Conservation (phyloP, 2,329 filamentous ascomycete species). For the Metarhizium album region DNA sequence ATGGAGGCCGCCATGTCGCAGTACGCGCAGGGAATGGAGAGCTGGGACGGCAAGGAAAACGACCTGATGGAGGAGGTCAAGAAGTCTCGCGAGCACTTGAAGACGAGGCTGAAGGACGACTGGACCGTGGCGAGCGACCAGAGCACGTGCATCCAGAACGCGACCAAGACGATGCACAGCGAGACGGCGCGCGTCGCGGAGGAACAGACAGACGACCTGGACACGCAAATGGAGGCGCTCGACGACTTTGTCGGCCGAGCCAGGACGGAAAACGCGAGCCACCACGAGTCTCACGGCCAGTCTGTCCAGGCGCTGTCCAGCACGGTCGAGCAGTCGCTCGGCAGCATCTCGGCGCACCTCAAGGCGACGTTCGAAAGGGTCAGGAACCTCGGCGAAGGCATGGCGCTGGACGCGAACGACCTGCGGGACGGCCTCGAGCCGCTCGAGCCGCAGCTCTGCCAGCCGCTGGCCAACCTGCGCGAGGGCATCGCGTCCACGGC, state of each 20-base stretch:
- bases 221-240: slow-evolving; percentile 77
- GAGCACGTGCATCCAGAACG: slow-evolving; percentile 72
- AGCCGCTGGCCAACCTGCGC: slow-evolving; percentile 62
- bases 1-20: slow-evolving; percentile 55
- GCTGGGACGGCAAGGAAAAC: slow-evolving; percentile 60
- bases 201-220: slow-evolving; percentile 77
- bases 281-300: slow-evolving; percentile 59
- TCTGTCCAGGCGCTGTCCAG: slow-evolving; percentile 55
- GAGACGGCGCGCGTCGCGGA: slow-evolving; percentile 86
- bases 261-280: slow-evolving; percentile 65
- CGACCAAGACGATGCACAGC: slow-evolving; percentile 78
- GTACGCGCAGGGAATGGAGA: slow-evolving; percentile 62
- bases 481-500: slow-evolving; percentile 52
- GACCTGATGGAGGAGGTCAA: slow-evolving; percentile 60
- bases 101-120: slow-evolving; percentile 73
- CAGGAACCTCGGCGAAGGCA: slow-evolving; percentile 55
- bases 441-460: slow-evolving; percentile 48
- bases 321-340: slow-evolving; percentile 64
- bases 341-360: slow-evolving; percentile 59
- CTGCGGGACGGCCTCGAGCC: slow-evolving; percentile 52
- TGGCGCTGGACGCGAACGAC: slow-evolving; percentile 47
- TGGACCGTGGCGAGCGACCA: slow-evolving; percentile 72
- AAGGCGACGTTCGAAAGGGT: slow-evolving; percentile 57
- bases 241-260: slow-evolving; percentile 85
- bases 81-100: slow-evolving; percentile 65